Conservation (phyloP, 768 basidiomycete genomes). For the Boletus tomentosulus region DNA sequence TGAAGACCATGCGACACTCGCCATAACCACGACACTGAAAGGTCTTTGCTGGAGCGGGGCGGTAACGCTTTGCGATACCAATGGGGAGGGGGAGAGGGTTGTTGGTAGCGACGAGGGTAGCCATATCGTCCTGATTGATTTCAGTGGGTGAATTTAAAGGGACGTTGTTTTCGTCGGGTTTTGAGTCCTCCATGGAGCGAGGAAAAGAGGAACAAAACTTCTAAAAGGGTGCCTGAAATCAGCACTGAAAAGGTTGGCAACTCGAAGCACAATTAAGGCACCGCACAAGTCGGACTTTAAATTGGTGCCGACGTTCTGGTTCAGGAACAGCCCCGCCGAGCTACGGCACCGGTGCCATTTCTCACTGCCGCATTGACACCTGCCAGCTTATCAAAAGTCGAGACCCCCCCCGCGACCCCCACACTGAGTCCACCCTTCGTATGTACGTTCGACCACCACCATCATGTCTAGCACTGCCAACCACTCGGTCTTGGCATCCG, state of each 20-base stretch:
- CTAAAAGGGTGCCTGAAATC: slow-evolving; percentile 34
- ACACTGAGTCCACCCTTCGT: slow-evolving; percentile 1
- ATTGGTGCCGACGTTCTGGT: slow-evolving; percentile 18
- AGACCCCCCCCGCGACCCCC: slow-evolving; percentile 24
- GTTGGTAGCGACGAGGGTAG: slow-evolving; percentile 28
- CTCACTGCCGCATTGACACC: slow-evolving; percentile 19
- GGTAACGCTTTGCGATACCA: slow-evolving; percentile 58
- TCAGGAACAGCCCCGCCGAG: slow-evolving; percentile 34
- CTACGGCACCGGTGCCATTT: slow-evolving; percentile 33
- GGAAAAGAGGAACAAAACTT: slow-evolving; percentile 33
- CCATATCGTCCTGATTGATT: slow-evolving; percentile 23
- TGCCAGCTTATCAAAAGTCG: slow-evolving; percentile 13
- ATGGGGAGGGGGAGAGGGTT: slow-evolving; percentile 19
- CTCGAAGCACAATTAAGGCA: slow-evolving; percentile 34
- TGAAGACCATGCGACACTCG: slow-evolving; percentile 96
- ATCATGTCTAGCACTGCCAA: neutral
- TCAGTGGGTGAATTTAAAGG: neutral
- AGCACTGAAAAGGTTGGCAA: slow-evolving; percentile 25
- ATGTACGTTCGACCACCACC: too few species aligned
- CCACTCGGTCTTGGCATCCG: too few species aligned
- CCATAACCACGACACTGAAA: slow-evolving; percentile 95
- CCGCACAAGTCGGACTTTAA: slow-evolving; percentile 32
- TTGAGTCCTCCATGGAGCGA: slow-evolving; percentile 34
- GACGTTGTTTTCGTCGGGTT: slow-evolving; percentile 25
- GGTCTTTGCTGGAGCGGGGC: slow-evolving; percentile 85